Base-by-base conservation (phyloP, 805 yeast species). In the Starmerella riodocensis region DNA sequence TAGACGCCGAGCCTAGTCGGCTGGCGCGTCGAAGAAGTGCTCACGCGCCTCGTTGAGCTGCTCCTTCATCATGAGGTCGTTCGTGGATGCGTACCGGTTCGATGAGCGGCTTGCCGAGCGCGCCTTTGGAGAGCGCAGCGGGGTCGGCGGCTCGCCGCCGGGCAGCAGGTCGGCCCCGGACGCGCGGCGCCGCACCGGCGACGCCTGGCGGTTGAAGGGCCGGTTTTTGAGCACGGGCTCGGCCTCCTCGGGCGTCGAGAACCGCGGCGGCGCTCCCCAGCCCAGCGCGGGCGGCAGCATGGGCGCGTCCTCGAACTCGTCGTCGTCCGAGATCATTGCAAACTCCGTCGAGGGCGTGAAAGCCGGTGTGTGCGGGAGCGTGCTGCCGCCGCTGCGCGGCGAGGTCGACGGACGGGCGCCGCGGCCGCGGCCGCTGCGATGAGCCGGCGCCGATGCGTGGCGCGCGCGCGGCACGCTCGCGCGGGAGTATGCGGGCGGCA, bases 111-210 rank as follows among this genome's bases (percentile, higher is more conserved):
- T n/a, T n/a, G n/a, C n/a, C n/a, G n/a, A 14, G n/a, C 28, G 28
- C 6, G 4, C 28, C 14, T 14, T 8, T 12, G 14, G 14, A 5
- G 28, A 12, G 14, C n/a, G 20, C 6, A 19, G 7, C 25, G 14
- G 34, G 9, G 9, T 19, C 31, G 19, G 11, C 20, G 7, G 14
- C 20, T 20, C 32, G 6, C 14, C 28, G n/a, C 24, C 11, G 13
- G 49, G 50, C 36, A 43, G 54, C 30, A 50, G 35, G n/a, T n/a
- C n/a, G n/a, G 6, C 33, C 40, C 6, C 34, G 34, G n/a, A 36
- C 20, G n/a, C 34, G 29, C 16, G 29, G 31, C 19, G 33, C 6
- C 30, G 30, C 25, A n/a, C 32, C 16, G 6, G 38, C 6, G 13
- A n/a, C 14, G 18, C 4, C 27, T 36, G 18, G 21, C 47, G 48